Evolutionary conservation across 805 yeast genomes (phyloP).

Genomic region (Candida krabiensis): DNA sequence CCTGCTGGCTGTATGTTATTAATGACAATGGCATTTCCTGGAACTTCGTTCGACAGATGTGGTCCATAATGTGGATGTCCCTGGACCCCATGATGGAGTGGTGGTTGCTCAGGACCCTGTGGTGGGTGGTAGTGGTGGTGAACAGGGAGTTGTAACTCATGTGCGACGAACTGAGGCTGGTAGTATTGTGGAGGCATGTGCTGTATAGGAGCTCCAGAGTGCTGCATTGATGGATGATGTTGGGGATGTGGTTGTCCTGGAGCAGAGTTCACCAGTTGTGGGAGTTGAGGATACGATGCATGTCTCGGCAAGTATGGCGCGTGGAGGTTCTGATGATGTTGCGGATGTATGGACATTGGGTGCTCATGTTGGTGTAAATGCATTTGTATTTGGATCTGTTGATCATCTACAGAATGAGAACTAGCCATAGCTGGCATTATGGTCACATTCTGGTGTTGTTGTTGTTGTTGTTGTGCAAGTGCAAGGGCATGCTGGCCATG

Average conservation of each 20-base stretch:
- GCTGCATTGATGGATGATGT: neutral
- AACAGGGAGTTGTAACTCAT: neutral
- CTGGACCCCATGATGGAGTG: constrained; percentile 5
- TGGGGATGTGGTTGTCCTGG: too few relatives aligned
- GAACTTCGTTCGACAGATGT: neutral
- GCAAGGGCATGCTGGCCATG: neutral
- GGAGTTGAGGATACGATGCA: neutral
- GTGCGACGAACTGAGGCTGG: neutral
- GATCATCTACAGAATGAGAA: constrained; percentile 1
- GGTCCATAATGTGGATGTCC: constrained; percentile 6
- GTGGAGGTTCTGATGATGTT: neutral
- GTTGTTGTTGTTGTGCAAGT: constrained; percentile 2
- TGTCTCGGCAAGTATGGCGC: constrained; percentile 1
- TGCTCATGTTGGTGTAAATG: constrained; percentile 1
- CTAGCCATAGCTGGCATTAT: constrained; percentile 1
- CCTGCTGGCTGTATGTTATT: neutral
- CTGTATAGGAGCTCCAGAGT: neutral
- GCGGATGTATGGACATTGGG: neutral
- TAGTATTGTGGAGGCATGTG: constrained; percentile 1
- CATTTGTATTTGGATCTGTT: constrained; percentile 1
- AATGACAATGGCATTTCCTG: neutral
- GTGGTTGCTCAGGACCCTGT: neutral
- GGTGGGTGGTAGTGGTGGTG: constrained; percentile 1
- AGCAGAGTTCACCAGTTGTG: constrained; percentile 1
- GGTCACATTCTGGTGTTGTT: too few relatives aligned